Conservation (phyloP, 139 green algal species). For the Marvania coccoides region DNA sequence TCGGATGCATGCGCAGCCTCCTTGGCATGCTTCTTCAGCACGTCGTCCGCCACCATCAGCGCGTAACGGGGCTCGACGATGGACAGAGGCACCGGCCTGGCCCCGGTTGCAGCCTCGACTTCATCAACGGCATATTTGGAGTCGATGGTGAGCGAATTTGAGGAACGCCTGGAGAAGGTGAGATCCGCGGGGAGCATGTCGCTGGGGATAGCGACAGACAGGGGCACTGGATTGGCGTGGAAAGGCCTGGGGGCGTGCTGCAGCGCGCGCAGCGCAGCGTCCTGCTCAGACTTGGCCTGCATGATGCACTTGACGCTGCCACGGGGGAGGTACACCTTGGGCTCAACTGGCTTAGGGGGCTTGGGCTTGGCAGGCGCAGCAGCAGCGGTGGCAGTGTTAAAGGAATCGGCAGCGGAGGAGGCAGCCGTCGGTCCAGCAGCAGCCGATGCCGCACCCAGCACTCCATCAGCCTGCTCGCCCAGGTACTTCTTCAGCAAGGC, state of each 20-base stretch:
- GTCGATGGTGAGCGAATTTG: not conserved
- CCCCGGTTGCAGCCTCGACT: not conserved
- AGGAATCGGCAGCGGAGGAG: not conserved
- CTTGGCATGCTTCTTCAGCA: constrained; percentile 7
- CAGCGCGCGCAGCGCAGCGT: not conserved
- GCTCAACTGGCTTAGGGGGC: no score
- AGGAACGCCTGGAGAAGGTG: not conserved
- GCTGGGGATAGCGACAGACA: not conserved
- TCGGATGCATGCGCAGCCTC: no score
- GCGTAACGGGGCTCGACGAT: constrained; percentile 12
- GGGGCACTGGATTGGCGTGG: constrained; percentile 6
- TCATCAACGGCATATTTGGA: not conserved
- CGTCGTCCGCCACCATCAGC: constrained; percentile 8
- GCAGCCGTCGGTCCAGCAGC: no score
- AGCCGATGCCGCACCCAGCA: no score
- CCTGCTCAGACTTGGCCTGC: constrained; percentile 15
- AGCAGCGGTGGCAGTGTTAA: not conserved
- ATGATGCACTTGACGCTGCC: not conserved
- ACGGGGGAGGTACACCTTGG: not conserved
- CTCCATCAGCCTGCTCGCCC: no score
- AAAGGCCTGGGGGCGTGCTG: not conserved
- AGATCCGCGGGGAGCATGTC: not conserved
- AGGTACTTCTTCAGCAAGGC: not conserved
- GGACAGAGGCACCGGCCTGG: constrained; percentile 10
- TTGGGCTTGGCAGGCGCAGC: not conserved